Evolutionary conservation across 345 rosid species (phyloP).

Genomic region (Linum usitatissimum): DNA sequence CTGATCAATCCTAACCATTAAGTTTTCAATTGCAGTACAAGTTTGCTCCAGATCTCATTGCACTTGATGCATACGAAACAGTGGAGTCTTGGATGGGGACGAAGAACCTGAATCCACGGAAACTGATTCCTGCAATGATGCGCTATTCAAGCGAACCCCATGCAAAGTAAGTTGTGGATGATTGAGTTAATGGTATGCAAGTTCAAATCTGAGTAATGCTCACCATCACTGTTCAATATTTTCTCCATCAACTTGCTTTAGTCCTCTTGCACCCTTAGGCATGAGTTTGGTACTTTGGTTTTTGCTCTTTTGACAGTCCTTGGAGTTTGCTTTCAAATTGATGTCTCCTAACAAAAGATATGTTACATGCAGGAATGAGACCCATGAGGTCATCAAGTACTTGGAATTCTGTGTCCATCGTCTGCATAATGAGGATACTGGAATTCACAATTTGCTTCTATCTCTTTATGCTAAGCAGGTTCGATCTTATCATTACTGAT

Average conservation of each 20-base stretch:
- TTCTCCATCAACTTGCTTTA: background rate
- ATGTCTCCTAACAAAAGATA: slow-evolving; percentile 2
- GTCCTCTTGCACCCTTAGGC: background rate
- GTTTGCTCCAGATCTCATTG: slow-evolving; percentile 87
- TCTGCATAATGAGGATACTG: slow-evolving; percentile 93
- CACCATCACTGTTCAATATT: background rate
- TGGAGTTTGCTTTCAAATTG: background rate
- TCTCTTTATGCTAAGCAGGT: slow-evolving; percentile 98
- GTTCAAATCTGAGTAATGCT: background rate
- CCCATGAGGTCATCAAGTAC: slow-evolving; percentile 95
- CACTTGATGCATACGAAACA: slow-evolving; percentile 96
- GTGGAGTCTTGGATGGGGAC: slow-evolving; percentile 97
- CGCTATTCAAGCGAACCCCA: slow-evolving; percentile 98
- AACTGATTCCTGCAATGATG: slow-evolving; percentile 96
- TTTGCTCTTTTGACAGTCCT: slow-evolving; percentile 1
- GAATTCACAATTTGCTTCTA: slow-evolving; percentile 88
- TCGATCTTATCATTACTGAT: slow-evolving; percentile 10
- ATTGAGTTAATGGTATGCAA: slow-evolving; percentile 10
- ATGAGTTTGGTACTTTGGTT: background rate
- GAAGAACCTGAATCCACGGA: slow-evolving; percentile 82
- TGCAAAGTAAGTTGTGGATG: slow-evolving; percentile 56
- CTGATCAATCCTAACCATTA: slow-evolving; percentile 12
- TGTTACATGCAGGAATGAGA: slow-evolving; percentile 72
- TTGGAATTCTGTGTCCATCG: slow-evolving; percentile 84
- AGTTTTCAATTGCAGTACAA: slow-evolving; percentile 59